Evolutionary conservation across 495 filamentous ascomycete species (phyloP), one percentile per base, ranked within the genome.

Genomic region (Podospora didyma): DNA sequence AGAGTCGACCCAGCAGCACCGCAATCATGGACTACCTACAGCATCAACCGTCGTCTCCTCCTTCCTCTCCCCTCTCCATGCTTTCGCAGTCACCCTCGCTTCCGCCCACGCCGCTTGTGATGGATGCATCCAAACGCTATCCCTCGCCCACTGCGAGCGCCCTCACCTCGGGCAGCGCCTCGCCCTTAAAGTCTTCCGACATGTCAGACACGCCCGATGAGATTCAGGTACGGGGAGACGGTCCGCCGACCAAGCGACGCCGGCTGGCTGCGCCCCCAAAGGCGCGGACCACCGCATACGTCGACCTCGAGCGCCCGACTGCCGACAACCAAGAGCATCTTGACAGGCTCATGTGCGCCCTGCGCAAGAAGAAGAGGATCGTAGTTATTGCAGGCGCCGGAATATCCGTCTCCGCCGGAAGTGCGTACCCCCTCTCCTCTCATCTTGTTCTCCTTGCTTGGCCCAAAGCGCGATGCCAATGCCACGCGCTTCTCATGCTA

Each of bases 331-430:
- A 77, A 44, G 65, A 62, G 21, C 62, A 88, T 46, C 71, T 96
- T 9, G 80, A 86, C 50, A 78, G 84, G 49, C 76, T 98, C 14
- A 71, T 90, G 37, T 82, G 88, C 50, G 85, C 83, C n/a, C 72
- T 98, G 58, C 86, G 88, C 54, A 89, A 89, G 66, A 94, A 91
- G 73, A 87, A 88, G 70, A 97, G 96, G 74, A 96, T 98, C 62
- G 90, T 98, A 19, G 90, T 96, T 42, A 89, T 98, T 71, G 93
- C 93, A 28, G 94, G 94, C 49, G 94, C 94, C 31, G 94, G 94
- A 50, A 97, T 98, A 58, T 97, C 94, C 35, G 93, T 95, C 14
- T 90, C 92, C 46, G 95, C 94, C 60, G 94, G 94, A 53, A 94
- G 92, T 96, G 86, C 63, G 90, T 86, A n/a, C n/a, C n/a, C 53